Base-by-base conservation (phyloP, 306 rosid species). In the Pueraria montana region DNA sequence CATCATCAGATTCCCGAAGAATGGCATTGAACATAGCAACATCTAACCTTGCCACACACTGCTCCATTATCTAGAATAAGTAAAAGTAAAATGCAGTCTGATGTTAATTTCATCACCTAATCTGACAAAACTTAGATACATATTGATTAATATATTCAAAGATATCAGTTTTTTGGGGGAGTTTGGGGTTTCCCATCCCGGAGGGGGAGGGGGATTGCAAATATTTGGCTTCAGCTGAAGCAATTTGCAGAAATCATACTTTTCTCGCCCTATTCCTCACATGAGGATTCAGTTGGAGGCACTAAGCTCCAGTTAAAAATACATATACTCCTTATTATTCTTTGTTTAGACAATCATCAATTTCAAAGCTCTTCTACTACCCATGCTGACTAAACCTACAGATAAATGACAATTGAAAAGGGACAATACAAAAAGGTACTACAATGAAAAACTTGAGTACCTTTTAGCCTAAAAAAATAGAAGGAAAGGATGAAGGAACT, bases 1-100 rank as follows among this genome's bases (percentile, higher is more conserved):
- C 97, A 53, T 96, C 97, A 24, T 86, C 91, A 59, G 98, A 92
- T 85, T 94, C 95, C 58, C 98, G 98, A 81, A 96, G 99, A 89
- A 96, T 90, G 72, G 99, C 99, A 87, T 96, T 96, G 88, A 96
- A 92, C 97, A 96, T 94, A 14, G 99, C 99, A 83, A 94, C 93
- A 89, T 96, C 98, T 88, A 96, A 83, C 89, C 99, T 92, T 18
- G 89, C 89, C 83, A 94, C 93, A 17, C 94, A 96, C 85, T 96
- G 98, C 91, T 96, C 98, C 99, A 96, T 96, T 85, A 96, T 85
- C 99, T 96, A 52, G 43, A 86, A 26, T 11, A n/a, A n/a, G n/a
- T n/a, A 72, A 75, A 11, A 82, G 52, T 7, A 62, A 63, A 68
- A 63, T 69, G 72, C 69, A 72, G 8, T 70, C 53, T 67, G 38